Conservation (phyloP, 768 basidiomycete species). For the Lentinula edodes region DNA sequence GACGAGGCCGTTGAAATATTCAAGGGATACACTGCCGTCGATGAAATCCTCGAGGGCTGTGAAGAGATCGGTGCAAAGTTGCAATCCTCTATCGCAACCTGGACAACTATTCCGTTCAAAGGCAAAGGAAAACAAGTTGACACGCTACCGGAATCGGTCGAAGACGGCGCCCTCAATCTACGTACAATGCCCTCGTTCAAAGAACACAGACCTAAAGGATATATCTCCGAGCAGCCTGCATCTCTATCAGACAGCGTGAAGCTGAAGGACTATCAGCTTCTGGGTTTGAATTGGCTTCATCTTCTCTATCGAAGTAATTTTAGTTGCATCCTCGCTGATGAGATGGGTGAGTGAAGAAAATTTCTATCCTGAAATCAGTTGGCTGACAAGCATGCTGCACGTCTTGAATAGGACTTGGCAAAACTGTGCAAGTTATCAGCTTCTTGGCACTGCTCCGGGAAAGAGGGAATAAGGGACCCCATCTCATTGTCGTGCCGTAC, state of each 20-base stretch:
- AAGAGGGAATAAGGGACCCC: constrained; percentile 72
- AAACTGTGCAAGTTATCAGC: constrained; percentile 98
- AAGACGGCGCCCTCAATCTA: constrained; percentile 62
- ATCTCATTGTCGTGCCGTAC: constrained; percentile 92
- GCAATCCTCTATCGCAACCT: constrained; percentile 68
- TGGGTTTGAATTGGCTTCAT: constrained; percentile 98
- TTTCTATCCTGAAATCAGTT: constrained; percentile 3
- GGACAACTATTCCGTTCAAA: constrained; percentile 47
- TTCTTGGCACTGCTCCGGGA: constrained; percentile 90
- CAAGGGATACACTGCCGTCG: constrained; percentile 81
- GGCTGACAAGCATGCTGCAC: constrained; percentile 6
- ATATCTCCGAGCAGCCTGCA: constrained; percentile 70
- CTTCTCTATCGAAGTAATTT: constrained; percentile 73
- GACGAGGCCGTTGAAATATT: constrained; percentile 87
- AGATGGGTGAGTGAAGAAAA: constrained; percentile 75
- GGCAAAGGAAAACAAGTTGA: constrained; percentile 31
- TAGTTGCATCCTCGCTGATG: constrained; percentile 96
- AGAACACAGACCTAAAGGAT: constrained; percentile 47
- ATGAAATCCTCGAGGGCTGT: constrained; percentile 83
- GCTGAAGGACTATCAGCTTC: constrained; percentile 94
- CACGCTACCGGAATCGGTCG: constrained; percentile 23
- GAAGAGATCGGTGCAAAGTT: constrained; percentile 80
- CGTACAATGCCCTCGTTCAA: constrained; percentile 37
- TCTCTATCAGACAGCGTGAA: constrained; percentile 58
- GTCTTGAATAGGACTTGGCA: constrained; percentile 73